Base-by-base conservation (phyloP, 1,284 basidiomycete genomes). In the Naganishia albida region DNA sequence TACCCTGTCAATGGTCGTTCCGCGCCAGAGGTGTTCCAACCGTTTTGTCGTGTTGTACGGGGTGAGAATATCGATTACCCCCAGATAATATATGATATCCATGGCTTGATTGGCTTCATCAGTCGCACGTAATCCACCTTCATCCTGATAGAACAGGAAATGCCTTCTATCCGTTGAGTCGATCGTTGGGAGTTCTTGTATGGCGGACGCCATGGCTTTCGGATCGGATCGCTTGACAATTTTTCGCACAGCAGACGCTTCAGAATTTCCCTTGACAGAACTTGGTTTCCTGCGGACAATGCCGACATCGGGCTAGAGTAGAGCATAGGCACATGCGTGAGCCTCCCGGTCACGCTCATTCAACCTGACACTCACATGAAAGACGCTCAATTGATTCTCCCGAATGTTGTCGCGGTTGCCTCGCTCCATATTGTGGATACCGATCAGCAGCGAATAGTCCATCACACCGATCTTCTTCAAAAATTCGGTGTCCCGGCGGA, bases 141-240 rank as follows among this genome's bases (percentile, higher is more conserved):
- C 96, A 75, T 99, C 93, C 74, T 95, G 91, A 75, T 97, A 98
- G 80, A 98, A 99, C 42, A 96, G 78, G 76, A 95, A 93, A 69
- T 92, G 86, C 53, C 87, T 85, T 26, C 91, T 84, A 72, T 96
- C 92, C 51, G 85, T 86, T 0, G 81, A 66, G 67, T 87, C 85
- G 54, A 84, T 83, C 34, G 81, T 78, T 0, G 91, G 91, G 15
- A 94, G 81, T 69, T 87, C 84, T 54, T 87, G 80, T 20, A 83
- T 82, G 18, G 81, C 81, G 0, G 81, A 76, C 3, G 84, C 86
- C 38, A 93, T 82, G 3, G 85, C 83, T 74, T 92, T 87, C 0
- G 89, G 88, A 74, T 94, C 91, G 2, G 90, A 89, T 43, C 86
- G 83, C 16, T 89, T 87, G 79, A 96, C 89, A 1, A 90, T 91